Evolutionary conservation across 2,329 filamentous ascomycete genomes (phyloP).

Genomic region (Biscogniauxia mediterranea): DNA sequence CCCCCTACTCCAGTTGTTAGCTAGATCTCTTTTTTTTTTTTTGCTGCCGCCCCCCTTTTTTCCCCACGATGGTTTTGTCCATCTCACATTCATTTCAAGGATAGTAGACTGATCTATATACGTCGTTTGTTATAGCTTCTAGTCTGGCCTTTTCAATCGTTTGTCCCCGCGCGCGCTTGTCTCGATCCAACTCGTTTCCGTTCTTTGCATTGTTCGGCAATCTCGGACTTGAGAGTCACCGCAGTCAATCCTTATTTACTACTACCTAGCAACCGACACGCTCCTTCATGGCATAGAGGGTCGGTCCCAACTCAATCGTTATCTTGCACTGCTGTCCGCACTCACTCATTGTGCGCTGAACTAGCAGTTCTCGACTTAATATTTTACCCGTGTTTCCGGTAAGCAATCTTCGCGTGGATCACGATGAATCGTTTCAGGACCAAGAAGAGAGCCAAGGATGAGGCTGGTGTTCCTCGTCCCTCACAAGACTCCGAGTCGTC

Average conservation of each 20-base stretch:
- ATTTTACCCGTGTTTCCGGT: slow-evolving; percentile 8
- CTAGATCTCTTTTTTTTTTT: slow-evolving; percentile 1
- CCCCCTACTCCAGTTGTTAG: not conserved
- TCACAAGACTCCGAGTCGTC: slow-evolving; percentile 56
- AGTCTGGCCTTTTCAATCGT: not conserved
- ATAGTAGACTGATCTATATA: slow-evolving; percentile 11
- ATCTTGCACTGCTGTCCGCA: not conserved
- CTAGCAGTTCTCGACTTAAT: slow-evolving; percentile 3
- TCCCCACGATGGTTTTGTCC: not conserved
- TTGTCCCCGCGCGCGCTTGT: not conserved
- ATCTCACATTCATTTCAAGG: slow-evolving; percentile 10
- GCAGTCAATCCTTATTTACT: slow-evolving; percentile 14
- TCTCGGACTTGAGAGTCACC: slow-evolving; percentile 9
- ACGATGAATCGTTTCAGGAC: slow-evolving; percentile 76
- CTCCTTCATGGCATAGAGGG: slow-evolving; percentile 14
- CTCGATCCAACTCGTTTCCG: not conserved
- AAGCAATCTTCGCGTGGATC: slow-evolving; percentile 6
- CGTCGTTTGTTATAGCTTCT: slow-evolving; percentile 7
- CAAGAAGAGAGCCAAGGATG: slow-evolving; percentile 68
- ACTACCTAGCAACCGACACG: slow-evolving; percentile 1
- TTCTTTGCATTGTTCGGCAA: not conserved
- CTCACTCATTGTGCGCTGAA: slow-evolving; percentile 9
- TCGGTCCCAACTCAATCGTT: not conserved
- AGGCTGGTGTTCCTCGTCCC: slow-evolving; percentile 43
- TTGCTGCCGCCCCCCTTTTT: slow-evolving; percentile 1